phyloP scores from a whole-genome alignment of 1,284 basidiomycete species.

The Porogramme epimiltina region DNA sequence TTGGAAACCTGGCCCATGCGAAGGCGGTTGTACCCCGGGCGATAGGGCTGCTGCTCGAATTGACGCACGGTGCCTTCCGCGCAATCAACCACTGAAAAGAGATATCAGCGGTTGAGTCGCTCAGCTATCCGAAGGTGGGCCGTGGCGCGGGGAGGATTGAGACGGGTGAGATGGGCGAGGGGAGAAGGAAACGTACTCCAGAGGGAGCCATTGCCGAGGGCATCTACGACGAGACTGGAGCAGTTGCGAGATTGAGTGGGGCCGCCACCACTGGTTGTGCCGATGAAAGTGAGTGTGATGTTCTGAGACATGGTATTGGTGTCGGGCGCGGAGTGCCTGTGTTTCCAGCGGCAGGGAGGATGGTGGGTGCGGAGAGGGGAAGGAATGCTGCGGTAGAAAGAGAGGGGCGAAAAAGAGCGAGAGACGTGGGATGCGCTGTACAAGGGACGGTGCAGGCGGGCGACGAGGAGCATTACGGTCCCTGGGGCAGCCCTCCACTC shows the following conservation, averaged over 20 bases:
- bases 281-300: constrained; percentile 60
- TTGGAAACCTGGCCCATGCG: constrained; percentile 62
- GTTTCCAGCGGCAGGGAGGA: too few relatives aligned
- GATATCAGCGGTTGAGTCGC: neutral
- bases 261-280: constrained; percentile 75
- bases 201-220: constrained; percentile 52
- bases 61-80: constrained; percentile 81
- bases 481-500: too few relatives aligned
- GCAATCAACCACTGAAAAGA: constrained; percentile 75
- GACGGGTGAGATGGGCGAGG: neutral
- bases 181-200: constrained; percentile 56
- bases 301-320: constrained; percentile 27
- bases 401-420: too few relatives aligned
- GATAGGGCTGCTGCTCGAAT: constrained; percentile 41
- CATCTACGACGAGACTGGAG: constrained; percentile 65
- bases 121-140: neutral
- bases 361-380: too few relatives aligned
- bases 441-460: too few relatives aligned
- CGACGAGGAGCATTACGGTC: too few relatives aligned
- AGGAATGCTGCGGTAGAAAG: too few relatives aligned
- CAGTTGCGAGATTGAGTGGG: constrained; percentile 70
- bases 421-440: too few relatives aligned
- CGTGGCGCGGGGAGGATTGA: neutral
- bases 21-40: constrained; percentile 32
- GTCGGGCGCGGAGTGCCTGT: too few relatives aligned